A percentile compares a stretch with the other conserved stretches of the same genome.
These are phyloP conservation scores for Linnemannia elongata DNA, from an alignment of 192 early-diverging fungal species.

Conservation along the genomic window DNA sequence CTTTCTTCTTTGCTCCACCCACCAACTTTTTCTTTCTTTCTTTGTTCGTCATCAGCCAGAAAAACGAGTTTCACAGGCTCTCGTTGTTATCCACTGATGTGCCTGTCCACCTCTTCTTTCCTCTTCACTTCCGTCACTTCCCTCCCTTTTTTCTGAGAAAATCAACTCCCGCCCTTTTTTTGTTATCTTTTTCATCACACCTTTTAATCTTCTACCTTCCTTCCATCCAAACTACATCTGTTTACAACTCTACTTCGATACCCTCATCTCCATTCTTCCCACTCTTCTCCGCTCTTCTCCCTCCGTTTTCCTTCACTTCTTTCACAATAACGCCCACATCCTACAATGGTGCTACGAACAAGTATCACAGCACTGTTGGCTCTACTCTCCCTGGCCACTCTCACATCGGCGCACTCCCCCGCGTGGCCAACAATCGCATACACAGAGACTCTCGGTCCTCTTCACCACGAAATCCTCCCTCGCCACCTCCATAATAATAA, in stretches of 20 bases:
- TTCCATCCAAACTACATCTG: no score
- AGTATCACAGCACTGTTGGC: background rate
- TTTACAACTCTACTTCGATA: no score
- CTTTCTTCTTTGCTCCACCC: background rate
- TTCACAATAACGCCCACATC: background rate
- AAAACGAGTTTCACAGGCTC: background rate
- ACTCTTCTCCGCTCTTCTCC: background rate
- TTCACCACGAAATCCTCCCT: slow-evolving; percentile 33
- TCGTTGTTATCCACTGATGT: background rate
- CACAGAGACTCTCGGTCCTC: slow-evolving; percentile 9
- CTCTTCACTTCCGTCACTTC: background rate
- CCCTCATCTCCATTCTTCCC: no score
- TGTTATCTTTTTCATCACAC: no score
- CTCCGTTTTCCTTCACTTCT: background rate
- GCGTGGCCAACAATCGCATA: slow-evolving; percentile 24
- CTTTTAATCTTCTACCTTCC: no score
- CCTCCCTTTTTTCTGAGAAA: background rate
- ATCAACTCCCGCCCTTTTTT: no score
- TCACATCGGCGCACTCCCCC: slow-evolving; percentile 17
- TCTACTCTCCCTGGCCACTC: background rate
- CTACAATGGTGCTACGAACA: background rate
- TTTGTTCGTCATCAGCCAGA: background rate
- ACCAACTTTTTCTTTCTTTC: background rate
- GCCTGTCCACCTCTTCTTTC: background rate
- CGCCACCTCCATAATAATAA: background rate